A percentile compares a stretch with the other conserved stretches of the same genome.
These are phyloP conservation scores for Ustilago loliicola DNA, from an alignment of 1,284 basidiomycete species.

Conservation along the genomic window DNA sequence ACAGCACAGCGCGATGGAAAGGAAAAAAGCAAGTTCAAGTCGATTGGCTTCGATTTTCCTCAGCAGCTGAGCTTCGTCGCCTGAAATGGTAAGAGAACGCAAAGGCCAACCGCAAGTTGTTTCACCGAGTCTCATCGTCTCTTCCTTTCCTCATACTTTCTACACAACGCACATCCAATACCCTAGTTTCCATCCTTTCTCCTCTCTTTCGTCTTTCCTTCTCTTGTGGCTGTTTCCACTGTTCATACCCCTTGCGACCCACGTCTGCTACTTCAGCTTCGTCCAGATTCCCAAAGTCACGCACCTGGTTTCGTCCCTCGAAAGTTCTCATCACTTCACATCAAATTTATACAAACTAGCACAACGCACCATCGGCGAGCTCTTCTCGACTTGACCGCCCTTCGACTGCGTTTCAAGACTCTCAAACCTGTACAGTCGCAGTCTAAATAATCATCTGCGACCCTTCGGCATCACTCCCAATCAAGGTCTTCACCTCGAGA, in stretches of 20 bases:
- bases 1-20: conserved; percentile 8
- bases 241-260: background rate
- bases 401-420: background rate
- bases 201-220: background rate
- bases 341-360: background rate
- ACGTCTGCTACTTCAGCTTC: background rate
- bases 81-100: background rate
- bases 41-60: background rate
- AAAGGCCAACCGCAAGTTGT: background rate
- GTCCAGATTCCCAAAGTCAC: background rate
- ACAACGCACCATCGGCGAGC: background rate
- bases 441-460: background rate
- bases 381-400: background rate
- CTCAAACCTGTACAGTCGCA: background rate
- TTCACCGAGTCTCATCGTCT: background rate
- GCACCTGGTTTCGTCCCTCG: background rate
- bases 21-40: background rate
- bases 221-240: background rate
- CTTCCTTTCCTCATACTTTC: background rate
- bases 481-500: background rate
- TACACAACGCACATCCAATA: background rate
- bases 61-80: background rate
- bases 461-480: background rate
- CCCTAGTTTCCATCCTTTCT: background rate
- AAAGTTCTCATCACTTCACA: background rate